phyloP scores from a whole-genome alignment of 129 eudicot species.

The Flaveria ramosissima region DNA sequence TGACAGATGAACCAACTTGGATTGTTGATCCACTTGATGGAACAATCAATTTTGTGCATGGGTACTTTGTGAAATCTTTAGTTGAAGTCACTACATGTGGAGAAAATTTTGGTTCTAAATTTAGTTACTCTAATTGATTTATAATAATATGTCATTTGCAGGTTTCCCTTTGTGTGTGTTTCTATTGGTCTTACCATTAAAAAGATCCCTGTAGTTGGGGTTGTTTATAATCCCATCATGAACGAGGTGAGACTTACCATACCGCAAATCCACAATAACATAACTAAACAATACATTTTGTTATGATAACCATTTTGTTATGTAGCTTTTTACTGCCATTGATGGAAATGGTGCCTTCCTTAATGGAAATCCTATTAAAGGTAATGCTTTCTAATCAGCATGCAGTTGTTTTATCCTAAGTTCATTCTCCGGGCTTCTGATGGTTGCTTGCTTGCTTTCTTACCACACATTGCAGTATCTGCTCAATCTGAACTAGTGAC shows the following conservation, averaged over 20 bases:
- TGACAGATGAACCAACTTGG: constrained; percentile 99
- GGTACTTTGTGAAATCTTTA: constrained; percentile 43
- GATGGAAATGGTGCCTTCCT: constrained; percentile 90
- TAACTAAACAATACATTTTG: background rate
- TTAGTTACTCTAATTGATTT: background rate
- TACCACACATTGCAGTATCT: constrained; percentile 61
- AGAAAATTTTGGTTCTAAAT: constrained; percentile 1
- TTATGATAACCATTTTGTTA: constrained; percentile 19
- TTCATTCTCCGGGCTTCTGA: constrained; percentile 3
- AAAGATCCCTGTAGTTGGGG: constrained; percentile 80
- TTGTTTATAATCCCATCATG: constrained; percentile 95
- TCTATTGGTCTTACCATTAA: constrained; percentile 90
- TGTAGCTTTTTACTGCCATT: constrained; percentile 82
- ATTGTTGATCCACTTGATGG: constrained; percentile 99
- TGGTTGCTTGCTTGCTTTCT: constrained; percentile 16
- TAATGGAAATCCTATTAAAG: constrained; percentile 87
- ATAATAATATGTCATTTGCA: constrained; percentile 29
- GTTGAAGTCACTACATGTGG: background rate
- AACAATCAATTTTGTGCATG: constrained; percentile 96
- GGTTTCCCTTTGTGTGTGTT: constrained; percentile 98
- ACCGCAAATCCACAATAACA: background rate
- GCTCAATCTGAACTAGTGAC: constrained; percentile 83
- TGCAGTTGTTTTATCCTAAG: constrained; percentile 1
- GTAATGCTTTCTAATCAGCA: constrained; percentile 25
- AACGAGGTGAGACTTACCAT: constrained; percentile 60